These are phyloP conservation scores for Psilocybe mexicana DNA, from an alignment of 1,284 basidiomycete genomes.

Conservation along the genomic window DNA sequence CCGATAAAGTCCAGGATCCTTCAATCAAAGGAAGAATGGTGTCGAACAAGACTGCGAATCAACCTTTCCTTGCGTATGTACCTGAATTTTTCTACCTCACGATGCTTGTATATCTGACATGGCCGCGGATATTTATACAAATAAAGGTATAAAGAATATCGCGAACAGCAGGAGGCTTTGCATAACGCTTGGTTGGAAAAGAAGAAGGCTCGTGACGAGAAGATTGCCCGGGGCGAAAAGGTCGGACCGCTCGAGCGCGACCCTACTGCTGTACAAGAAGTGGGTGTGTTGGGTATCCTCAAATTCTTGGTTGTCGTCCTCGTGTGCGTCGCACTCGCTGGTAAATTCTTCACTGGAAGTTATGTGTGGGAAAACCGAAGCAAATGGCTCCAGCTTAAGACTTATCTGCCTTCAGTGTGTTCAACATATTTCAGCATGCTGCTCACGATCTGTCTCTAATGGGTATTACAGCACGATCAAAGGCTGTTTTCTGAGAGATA, in stretches of 20 bases:
- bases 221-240: slow-evolving; percentile 70
- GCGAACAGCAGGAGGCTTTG: slow-evolving; percentile 56
- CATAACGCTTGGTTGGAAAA: slow-evolving; percentile 70
- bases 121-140: slow-evolving; percentile 9
- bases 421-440: not conserved
- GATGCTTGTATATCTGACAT: slow-evolving; percentile 7
- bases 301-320: slow-evolving; percentile 65
- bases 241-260: slow-evolving; percentile 72
- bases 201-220: slow-evolving; percentile 70
- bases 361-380: slow-evolving; percentile 77
- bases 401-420: slow-evolving; percentile 58
- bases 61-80: slow-evolving; percentile 78
- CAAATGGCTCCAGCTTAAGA: slow-evolving; percentile 57
- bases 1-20: slow-evolving; percentile 55
- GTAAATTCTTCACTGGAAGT: slow-evolving; percentile 81
- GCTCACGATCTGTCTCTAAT: not conserved
- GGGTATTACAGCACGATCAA: slow-evolving; percentile 48
- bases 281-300: slow-evolving; percentile 63
- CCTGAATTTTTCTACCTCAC: not conserved
- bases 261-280: slow-evolving; percentile 66
- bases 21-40: slow-evolving; percentile 63
- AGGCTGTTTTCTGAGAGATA: slow-evolving; percentile 72
- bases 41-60: slow-evolving; percentile 74
- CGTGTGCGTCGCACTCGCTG: slow-evolving; percentile 57
- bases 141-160: slow-evolving; percentile 68